Percentiles rank a stretch among this genome's conserved stretches.
These are phyloP conservation scores for Leishmania braziliensis DNA, from an alignment of 208 protist species.

Conservation along the genomic window DNA sequence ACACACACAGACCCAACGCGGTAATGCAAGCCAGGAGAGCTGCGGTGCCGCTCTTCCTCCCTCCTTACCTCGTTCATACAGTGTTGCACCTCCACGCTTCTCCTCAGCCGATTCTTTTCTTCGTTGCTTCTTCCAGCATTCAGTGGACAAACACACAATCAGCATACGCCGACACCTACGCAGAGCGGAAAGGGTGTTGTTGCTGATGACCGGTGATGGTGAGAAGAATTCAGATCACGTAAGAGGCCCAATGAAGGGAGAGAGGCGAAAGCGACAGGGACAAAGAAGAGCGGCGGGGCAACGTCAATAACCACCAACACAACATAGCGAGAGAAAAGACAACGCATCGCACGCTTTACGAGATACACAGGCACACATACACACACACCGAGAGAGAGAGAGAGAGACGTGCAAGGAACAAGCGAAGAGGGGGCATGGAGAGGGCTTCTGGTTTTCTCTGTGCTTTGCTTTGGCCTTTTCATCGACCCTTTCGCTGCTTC, in stretches of 20 bases:
- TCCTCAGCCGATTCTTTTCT: too few relatives aligned
- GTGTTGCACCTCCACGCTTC: too few relatives aligned
- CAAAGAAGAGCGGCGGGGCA: not conserved
- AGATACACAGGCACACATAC: not conserved
- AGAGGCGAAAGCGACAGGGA: not conserved
- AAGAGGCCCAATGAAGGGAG: not conserved
- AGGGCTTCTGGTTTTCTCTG: too few relatives aligned
- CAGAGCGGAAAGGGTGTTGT: not conserved
- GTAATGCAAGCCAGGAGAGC: too few relatives aligned
- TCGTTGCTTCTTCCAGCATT: not conserved
- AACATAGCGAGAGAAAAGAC: not conserved
- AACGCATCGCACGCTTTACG: not conserved
- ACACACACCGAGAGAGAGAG: not conserved
- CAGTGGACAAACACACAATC: not conserved
- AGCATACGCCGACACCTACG: not conserved
- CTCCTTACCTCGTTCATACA: too few relatives aligned
- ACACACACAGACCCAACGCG: not conserved
- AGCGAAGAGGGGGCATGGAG: too few relatives aligned
- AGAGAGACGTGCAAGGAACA: not conserved
- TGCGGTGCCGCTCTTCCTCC: too few relatives aligned
- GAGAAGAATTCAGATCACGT: not conserved
- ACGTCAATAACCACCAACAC: not conserved
- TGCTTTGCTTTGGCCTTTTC: too few relatives aligned
- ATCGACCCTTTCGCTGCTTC: too few relatives aligned
- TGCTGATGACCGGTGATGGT: not conserved